These are phyloP conservation scores for Mycena rosella DNA, from an alignment of 768 basidiomycete genomes.

Conservation along the genomic window DNA sequence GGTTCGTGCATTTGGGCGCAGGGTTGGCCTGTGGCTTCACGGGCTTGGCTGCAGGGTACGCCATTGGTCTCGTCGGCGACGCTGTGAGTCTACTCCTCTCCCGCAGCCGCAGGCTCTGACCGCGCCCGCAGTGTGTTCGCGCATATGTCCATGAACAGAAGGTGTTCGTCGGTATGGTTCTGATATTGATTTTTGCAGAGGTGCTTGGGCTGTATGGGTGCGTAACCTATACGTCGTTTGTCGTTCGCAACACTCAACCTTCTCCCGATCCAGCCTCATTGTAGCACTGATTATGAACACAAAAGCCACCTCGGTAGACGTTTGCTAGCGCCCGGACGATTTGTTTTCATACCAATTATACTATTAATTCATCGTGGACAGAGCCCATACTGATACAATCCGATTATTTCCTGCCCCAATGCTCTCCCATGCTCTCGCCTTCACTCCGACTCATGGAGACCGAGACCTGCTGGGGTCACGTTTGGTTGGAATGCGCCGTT, in stretches of 20 bases:
- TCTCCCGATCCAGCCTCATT: conserved; percentile 65
- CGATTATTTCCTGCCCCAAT: background rate
- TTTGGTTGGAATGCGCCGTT: conserved; percentile 52
- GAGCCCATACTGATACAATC: conserved; percentile 33
- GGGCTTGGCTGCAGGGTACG: conserved; percentile 93
- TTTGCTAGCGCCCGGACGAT: conserved; percentile 46
- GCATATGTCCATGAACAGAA: conserved; percentile 92
- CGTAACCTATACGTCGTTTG: conserved; percentile 40
- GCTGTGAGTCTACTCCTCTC: conserved; percentile 67
- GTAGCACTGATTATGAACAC: conserved; percentile 96
- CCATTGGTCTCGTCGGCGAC: conserved; percentile 95
- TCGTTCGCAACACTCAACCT: background rate
- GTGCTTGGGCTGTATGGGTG: conserved; percentile 92
- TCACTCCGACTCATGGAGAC: conserved; percentile 7
- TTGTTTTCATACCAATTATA: conserved; percentile 46
- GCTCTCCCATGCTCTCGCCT: too few species aligned
- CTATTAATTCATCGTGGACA: conserved; percentile 35
- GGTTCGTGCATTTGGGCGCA: conserved; percentile 93
- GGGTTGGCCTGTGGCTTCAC: conserved; percentile 93
- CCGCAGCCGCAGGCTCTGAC: background rate
- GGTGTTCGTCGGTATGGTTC: conserved; percentile 96
- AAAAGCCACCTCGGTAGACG: conserved; percentile 62
- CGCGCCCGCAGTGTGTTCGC: conserved; percentile 77
- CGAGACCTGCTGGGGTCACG: conserved; percentile 39
- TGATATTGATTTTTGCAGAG: conserved; percentile 94